Evolutionary conservation across 169 alveolate genomes (phyloP).

Genomic region (Cryptosporidium felis): DNA sequence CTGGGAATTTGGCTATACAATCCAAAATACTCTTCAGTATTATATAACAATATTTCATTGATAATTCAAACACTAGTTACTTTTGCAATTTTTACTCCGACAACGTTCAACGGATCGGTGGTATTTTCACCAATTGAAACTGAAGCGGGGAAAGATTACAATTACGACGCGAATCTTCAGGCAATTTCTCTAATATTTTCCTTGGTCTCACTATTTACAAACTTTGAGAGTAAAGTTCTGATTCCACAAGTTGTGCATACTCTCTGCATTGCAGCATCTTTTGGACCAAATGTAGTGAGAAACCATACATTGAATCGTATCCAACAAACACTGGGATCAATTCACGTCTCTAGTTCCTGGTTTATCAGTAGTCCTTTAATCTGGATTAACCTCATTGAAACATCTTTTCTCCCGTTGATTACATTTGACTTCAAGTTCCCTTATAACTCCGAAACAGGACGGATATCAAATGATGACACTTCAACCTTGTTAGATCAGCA

Average conservation of each 20-base stretch:
- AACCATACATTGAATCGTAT: constrained; percentile 53
- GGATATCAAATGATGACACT: background rate
- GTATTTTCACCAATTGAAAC: constrained; percentile 7
- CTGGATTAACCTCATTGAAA: constrained; percentile 40
- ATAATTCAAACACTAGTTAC: constrained; percentile 56
- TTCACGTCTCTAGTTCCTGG: constrained; percentile 34
- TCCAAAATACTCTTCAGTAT: constrained; percentile 35
- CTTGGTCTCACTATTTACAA: constrained; percentile 32
- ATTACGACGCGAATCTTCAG: constrained; percentile 65
- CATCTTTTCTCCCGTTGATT: constrained; percentile 41
- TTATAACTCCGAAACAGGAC: background rate
- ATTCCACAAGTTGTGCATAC: constrained; percentile 64
- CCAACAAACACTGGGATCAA: constrained; percentile 66
- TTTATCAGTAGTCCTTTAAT: constrained; percentile 46
- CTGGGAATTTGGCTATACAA: constrained; percentile 66
- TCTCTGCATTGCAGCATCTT: constrained; percentile 61
- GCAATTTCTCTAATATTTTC: constrained; percentile 54
- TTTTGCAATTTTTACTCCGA: constrained; percentile 62
- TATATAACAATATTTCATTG: constrained; percentile 29
- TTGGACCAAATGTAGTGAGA: constrained; percentile 63
- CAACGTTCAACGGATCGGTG: constrained; percentile 17
- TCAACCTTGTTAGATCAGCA: constrained; percentile 21
- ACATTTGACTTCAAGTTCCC: constrained; percentile 59
- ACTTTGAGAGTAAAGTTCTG: background rate
- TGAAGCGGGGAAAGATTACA: background rate